Base-by-base conservation (phyloP, 1,284 basidiomycete genomes). In the Cutaneotrichosporon sp. region DNA sequence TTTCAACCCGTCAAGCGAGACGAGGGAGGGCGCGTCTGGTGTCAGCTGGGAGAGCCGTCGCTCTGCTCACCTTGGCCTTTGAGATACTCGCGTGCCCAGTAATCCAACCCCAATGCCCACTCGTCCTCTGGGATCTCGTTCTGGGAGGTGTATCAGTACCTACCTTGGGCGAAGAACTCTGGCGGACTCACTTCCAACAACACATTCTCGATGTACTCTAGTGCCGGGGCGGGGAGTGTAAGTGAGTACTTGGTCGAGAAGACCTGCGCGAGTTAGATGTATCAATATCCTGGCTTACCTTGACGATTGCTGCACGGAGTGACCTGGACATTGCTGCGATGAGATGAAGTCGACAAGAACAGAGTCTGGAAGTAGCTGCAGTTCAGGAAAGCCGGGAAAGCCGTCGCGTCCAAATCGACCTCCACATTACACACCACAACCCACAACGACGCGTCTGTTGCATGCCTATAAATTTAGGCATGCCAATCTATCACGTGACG, bases 51-150 rank as follows among this genome's bases (percentile, higher is more conserved):
- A n/a, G 16, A 2, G 38, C 18, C 2, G 11, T 5, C 16, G 3
- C 13, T 18, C n/a, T 21, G 69, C 85, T 63, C 71, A 89, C 92
- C 92, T 83, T 95, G 92, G 76, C 93, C 92, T 73, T 89, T 91
- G 72, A 93, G 91, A 72, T 95, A 96, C 73, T 93, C 91, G 71
- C 89, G 88, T 5, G 92, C 91, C 65, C 95, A 85, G 61, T 87
- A 86, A 70, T 95, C 92, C 9, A 94, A 81, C 16, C 90, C 90
- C n/a, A 83, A 83, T 1, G 69, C 63, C 81, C 80, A 80, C 62
- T 80, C 76, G 22, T 78, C 76, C 38, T 76, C 70, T 62, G 91
- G 89, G 7, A 90, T 83, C 57, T 92, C 89, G 62, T 88, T 87
- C 72, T 89, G 59, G 1, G 14, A 18, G 18, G 18, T 46, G 42